These are phyloP conservation scores for Coemansia sp. DNA, from an alignment of 192 early-diverging fungal species.

Conservation along the genomic window DNA sequence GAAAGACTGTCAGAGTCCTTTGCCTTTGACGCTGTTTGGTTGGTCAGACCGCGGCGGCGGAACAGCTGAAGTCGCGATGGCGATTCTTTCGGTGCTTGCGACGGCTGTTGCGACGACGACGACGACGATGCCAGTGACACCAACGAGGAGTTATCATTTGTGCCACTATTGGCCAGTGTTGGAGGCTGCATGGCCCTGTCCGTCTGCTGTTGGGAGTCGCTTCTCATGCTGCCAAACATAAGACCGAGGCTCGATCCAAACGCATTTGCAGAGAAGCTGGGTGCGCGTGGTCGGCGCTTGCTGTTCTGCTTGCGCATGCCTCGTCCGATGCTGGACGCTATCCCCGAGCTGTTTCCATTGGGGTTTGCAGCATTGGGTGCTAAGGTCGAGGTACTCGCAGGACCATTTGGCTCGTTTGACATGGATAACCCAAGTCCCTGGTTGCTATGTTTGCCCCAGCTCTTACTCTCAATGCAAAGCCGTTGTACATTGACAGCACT, in stretches of 20 bases:
- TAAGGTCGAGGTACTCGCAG: too few relatives aligned
- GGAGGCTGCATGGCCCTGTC: background rate
- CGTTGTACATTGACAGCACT: constrained; percentile 8
- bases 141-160: background rate
- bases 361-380: too few relatives aligned
- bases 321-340: background rate
- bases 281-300: constrained; percentile 15
- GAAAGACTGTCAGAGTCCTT: background rate
- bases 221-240: constrained; percentile 32
- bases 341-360: too few relatives aligned
- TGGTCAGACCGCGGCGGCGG: constrained; percentile 21
- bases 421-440: too few relatives aligned
- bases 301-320: constrained; percentile 22
- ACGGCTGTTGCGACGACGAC: background rate
- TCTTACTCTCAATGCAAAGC: background rate
- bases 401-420: too few relatives aligned
- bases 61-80: constrained; percentile 41
- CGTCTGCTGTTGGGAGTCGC: background rate
- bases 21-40: background rate
- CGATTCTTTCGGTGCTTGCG: background rate
- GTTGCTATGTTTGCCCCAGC: background rate
- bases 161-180: background rate
- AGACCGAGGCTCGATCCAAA: constrained; percentile 40
- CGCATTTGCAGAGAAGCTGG: constrained; percentile 13
- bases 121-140: background rate